Evolutionary conservation across 257 asterid genomes (phyloP).

Genomic region (Penstemon barbatus): DNA sequence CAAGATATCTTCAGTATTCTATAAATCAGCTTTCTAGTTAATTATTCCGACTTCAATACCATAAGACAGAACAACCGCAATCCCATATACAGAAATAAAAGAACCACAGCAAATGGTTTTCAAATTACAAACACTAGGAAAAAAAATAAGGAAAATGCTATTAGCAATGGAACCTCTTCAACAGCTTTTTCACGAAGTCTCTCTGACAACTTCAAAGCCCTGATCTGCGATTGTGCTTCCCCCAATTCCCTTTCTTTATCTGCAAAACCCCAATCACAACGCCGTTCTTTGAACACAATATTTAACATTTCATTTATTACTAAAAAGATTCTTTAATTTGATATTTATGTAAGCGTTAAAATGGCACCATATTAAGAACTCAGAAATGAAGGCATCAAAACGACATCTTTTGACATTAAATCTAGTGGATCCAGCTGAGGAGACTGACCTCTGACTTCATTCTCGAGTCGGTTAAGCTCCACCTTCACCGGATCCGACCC

Average conservation of each 20-base stretch:
- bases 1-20: too few species aligned
- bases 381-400: constrained; percentile 26
- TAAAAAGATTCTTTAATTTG: background rate
- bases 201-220: constrained; percentile 60
- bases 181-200: constrained; percentile 72
- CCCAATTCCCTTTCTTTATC: constrained; percentile 71
- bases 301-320: background rate
- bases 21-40: too few species aligned
- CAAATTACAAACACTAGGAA: background rate
- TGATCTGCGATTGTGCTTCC: constrained; percentile 75
- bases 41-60: background rate
- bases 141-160: constrained; percentile 3
- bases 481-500: constrained; percentile 99
- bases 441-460: constrained; percentile 94
- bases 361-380: background rate
- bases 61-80: background rate
- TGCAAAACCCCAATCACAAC: constrained; percentile 23
- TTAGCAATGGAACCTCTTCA: constrained; percentile 63
- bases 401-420: constrained; percentile 32
- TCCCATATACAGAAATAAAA: background rate
- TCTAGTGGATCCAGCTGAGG: constrained; percentile 72
- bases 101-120: background rate
- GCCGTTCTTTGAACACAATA: background rate
- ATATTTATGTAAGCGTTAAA: background rate
- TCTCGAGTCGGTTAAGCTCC: constrained; percentile 99